Conservation (phyloP, 2,329 filamentous ascomycete species). For the Calonectria hawksworthii region DNA sequence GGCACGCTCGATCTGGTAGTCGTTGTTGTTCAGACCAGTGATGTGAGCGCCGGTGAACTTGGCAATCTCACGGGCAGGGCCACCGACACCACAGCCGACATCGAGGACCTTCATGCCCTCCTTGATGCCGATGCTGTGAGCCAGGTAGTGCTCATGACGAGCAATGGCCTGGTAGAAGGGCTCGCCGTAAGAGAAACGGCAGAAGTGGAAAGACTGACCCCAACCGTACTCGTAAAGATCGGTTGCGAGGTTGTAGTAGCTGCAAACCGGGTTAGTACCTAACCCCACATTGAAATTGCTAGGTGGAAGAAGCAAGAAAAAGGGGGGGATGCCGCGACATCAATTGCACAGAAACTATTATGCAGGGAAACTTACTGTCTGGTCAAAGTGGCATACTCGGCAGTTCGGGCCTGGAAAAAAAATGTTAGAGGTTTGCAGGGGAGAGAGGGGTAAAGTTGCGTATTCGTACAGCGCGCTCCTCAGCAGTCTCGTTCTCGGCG, state of each 20-base stretch:
- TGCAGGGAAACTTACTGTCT: conserved; percentile 77
- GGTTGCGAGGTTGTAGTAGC: conserved; percentile 97
- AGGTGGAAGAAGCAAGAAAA: neutral
- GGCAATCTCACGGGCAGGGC: conserved; percentile 94
- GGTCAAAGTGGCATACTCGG: conserved; percentile 93
- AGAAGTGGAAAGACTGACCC: conserved; percentile 98
- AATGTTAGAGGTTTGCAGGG: conserved; percentile 34
- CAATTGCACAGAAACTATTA: conserved; percentile 10
- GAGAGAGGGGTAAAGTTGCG: conserved; percentile 32
- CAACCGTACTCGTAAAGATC: conserved; percentile 98
- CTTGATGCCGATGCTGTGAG: conserved; percentile 87
- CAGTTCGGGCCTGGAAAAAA: conserved; percentile 75
- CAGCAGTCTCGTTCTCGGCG: conserved; percentile 84
- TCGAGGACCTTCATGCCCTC: conserved; percentile 92
- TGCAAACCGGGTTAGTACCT: conserved; percentile 52
- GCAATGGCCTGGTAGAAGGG: conserved; percentile 92
- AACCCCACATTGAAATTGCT: neutral
- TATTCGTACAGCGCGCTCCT: conserved; percentile 78
- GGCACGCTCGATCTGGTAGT: conserved; percentile 98
- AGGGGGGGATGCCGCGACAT: neutral
- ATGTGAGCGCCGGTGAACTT: conserved; percentile 94
- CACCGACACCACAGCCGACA: conserved; percentile 96
- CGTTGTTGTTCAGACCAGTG: conserved; percentile 97
- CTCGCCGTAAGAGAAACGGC: conserved; percentile 90
- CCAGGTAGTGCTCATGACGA: conserved; percentile 97